phyloP scores from a whole-genome alignment of 2,329 filamentous ascomycete genomes.

The Stagonosporopsis cucurbitacearum region DNA sequence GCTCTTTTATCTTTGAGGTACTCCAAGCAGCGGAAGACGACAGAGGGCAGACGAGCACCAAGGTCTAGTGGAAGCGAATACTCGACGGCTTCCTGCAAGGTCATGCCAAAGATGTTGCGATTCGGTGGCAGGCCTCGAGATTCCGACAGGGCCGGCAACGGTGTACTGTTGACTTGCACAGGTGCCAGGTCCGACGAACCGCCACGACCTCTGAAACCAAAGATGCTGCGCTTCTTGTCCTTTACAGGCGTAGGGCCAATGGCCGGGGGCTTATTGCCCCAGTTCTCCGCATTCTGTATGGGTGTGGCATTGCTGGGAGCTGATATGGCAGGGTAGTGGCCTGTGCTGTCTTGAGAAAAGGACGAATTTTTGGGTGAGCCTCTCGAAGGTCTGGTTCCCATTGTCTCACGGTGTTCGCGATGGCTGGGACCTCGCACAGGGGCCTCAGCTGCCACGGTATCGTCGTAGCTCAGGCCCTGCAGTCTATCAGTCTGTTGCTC shows the following conservation, averaged over 20 bases:
- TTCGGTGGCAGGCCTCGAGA: constrained; percentile 51
- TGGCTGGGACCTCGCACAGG: constrained; percentile 57
- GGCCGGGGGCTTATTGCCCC: constrained; percentile 79
- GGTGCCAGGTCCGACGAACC: constrained; percentile 70
- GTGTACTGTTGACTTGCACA: constrained; percentile 33
- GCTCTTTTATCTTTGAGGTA: constrained; percentile 87
- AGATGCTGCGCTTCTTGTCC: constrained; percentile 78
- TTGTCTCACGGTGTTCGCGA: constrained; percentile 37
- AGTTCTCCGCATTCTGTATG: constrained; percentile 81
- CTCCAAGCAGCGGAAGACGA: constrained; percentile 94
- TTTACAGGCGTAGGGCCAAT: constrained; percentile 67
- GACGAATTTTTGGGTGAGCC: constrained; percentile 46
- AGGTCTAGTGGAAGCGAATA: constrained; percentile 76
- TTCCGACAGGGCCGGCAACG: constrained; percentile 24
- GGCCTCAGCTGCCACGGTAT: constrained; percentile 64
- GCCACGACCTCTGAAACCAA: constrained; percentile 67
- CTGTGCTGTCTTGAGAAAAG: constrained; percentile 38
- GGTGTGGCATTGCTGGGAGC: constrained; percentile 82
- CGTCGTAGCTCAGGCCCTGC: constrained; percentile 62
- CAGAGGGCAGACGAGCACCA: constrained; percentile 80
- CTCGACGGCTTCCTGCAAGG: constrained; percentile 84
- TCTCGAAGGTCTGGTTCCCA: constrained; percentile 25
- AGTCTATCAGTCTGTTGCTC: constrained; percentile 44
- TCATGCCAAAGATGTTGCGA: constrained; percentile 78
- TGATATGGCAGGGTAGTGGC: constrained; percentile 67